Base-by-base conservation (phyloP, 2,329 filamentous ascomycete genomes). In the Cytospora mali region DNA sequence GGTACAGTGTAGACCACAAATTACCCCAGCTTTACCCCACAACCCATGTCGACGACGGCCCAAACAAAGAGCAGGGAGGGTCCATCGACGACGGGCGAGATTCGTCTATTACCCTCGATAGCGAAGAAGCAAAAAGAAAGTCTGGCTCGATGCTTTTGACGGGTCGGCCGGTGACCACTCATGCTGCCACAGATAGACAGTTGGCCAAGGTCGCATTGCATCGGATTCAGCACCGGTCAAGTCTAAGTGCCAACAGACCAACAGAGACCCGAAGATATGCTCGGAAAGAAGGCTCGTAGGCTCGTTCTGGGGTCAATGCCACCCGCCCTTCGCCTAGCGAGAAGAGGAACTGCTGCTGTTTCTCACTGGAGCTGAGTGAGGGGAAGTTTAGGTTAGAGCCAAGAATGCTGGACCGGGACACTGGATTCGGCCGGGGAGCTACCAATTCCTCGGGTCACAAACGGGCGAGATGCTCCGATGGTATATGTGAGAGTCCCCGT, bases 201-300 rank as follows among this genome's bases (percentile, higher is more conserved):
- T 29, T 54, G 25, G 58, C 54, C 58, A 49, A 61, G 39, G 62
- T 61, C 58, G 62, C 62, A 64, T 55, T 62, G 62, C 62, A 62
- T 61, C 29, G 11, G 39, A 53, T 23, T 29, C 28, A 54, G 27
- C 23, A 16, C 50, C 23, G 58, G 35, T 3, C 18, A 27, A 48
- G 50, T 25, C 50, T 27, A 54, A 54, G 33, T 35, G 27, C 58
- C 35, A 21, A 25, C 27, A 56, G 21, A 29, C 29, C n/a, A 16
- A 16, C n/a, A 62, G n/a, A n/a, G n/a, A n/a, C n/a, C n/a, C 13
- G 35, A 46, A 54, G 14, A 18, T 18, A 4, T 18, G 5, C 16
- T 7, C 4, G 16, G 14, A 1, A 39, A 11, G 35, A 1, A 39
- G 14, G 35, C 14, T 18, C 35, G 42, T 46, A 3, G n/a, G n/a